phyloP scores from a whole-genome alignment of 2,329 filamentous ascomycete species.

The Arthrobotrys entomopaga region DNA sequence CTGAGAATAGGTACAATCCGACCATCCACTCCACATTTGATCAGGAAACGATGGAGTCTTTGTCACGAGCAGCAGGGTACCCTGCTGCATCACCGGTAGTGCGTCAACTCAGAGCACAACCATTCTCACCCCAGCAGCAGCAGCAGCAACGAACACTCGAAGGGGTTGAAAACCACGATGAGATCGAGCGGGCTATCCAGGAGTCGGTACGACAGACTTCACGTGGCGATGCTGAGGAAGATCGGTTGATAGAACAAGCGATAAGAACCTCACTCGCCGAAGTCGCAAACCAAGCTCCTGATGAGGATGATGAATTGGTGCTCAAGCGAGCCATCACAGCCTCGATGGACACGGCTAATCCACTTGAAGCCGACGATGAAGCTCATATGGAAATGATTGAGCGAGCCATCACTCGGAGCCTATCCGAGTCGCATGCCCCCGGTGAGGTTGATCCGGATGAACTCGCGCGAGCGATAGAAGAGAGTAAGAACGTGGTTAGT shows the following conservation, averaged over 20 bases:
- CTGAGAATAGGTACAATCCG: slow-evolving; percentile 41
- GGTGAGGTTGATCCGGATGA: slow-evolving; percentile 60
- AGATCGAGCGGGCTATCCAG: slow-evolving; percentile 77
- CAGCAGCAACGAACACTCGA: slow-evolving; percentile 17
- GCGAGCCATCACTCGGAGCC: slow-evolving; percentile 59
- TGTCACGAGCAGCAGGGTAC: slow-evolving; percentile 24
- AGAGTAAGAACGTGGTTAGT: slow-evolving; percentile 60
- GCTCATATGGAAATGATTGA: slow-evolving; percentile 65
- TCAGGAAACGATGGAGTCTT: slow-evolving; percentile 32
- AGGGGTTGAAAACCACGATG: slow-evolving; percentile 61
- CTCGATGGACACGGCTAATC: slow-evolving; percentile 56
- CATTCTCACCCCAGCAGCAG: slow-evolving; percentile 10
- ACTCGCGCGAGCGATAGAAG: slow-evolving; percentile 63
- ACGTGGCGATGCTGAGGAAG: slow-evolving; percentile 74
- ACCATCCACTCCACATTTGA: slow-evolving; percentile 26
- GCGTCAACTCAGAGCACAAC: slow-evolving; percentile 14
- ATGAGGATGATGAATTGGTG: slow-evolving; percentile 60
- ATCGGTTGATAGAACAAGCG: slow-evolving; percentile 76
- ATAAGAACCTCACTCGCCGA: slow-evolving; percentile 77
- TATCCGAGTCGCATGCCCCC: background rate
- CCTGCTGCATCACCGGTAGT: background rate
- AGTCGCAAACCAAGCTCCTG: slow-evolving; percentile 60
- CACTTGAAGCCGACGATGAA: slow-evolving; percentile 61
- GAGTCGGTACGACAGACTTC: slow-evolving; percentile 77
- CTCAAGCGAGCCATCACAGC: slow-evolving; percentile 59